These are phyloP conservation scores for Crithidia fasciculata DNA, from an alignment of 208 protist species.

Conservation along the genomic window DNA sequence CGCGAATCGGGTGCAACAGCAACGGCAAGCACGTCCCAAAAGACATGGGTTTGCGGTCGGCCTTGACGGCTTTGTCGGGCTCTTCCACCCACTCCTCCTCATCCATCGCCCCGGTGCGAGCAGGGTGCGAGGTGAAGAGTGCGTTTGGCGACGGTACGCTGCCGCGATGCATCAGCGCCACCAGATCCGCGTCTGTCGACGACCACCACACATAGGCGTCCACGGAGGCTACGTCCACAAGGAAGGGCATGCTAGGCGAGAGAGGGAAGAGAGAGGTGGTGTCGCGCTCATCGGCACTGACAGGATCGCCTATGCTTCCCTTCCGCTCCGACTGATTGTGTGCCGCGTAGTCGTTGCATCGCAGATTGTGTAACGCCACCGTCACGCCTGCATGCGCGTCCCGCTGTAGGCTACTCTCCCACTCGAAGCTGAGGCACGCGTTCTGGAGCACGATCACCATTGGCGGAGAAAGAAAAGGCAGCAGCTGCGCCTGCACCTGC, in stretches of 20 bases:
- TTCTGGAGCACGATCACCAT: conserved; percentile 23
- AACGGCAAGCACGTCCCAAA: conserved; percentile 32
- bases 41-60: not conserved
- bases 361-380: conserved; percentile 19
- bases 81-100: not conserved
- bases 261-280: conserved; percentile 5
- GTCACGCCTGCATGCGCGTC: conserved; percentile 25
- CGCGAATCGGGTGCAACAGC: conserved; percentile 26
- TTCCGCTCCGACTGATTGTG: not conserved
- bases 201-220: conserved; percentile 37
- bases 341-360: conserved; percentile 25
- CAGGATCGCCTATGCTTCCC: not conserved
- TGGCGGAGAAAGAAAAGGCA: conserved; percentile 19
- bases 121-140: not conserved
- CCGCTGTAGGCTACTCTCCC: conserved; percentile 18
- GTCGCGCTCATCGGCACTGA: no score
- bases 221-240: conserved; percentile 14
- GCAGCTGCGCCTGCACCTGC: conserved; percentile 20
- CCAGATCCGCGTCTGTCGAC: not conserved
- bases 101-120: not conserved
- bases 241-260: conserved; percentile 11
- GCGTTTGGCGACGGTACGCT: not conserved
- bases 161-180: not conserved
- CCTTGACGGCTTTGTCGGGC: not conserved
- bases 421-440: conserved; percentile 21